Percentiles rank a stretch among this genome's conserved stretches.
Evolutionary conservation across 306 rosid species (phyloP).

Genomic region (Nissolia schottii): DNA sequence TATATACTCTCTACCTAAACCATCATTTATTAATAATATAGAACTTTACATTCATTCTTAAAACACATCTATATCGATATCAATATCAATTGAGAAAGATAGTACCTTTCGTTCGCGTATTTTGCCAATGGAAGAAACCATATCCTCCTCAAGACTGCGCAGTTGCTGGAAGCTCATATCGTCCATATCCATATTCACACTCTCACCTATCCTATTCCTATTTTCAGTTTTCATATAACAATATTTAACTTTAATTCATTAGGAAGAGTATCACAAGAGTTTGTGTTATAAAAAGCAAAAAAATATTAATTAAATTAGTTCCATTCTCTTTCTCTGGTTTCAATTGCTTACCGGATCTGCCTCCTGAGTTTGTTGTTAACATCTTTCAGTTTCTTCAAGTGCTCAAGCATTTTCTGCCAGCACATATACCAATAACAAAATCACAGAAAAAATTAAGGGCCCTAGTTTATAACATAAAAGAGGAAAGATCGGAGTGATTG

Average conservation of each 20-base stretch:
- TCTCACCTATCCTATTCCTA: constrained; percentile 77
- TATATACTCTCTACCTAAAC: too few species aligned
- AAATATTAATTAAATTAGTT: background rate
- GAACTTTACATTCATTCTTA: too few species aligned
- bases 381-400: constrained; percentile 52
- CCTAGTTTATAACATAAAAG: background rate
- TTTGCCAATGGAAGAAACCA: constrained; percentile 36
- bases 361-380: constrained; percentile 58
- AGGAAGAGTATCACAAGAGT: too few species aligned
- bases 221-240: constrained; percentile 1
- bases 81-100: too few species aligned
- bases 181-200: constrained; percentile 56
- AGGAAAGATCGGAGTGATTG: background rate
- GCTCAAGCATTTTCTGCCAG: constrained; percentile 62
- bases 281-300: background rate
- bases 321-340: background rate
- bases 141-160: constrained; percentile 45
- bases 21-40: too few species aligned
- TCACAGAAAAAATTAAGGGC: background rate
- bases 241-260: background rate
- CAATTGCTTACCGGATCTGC: constrained; percentile 68
- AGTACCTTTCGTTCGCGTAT: constrained; percentile 66
- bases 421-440: background rate
- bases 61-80: too few species aligned
- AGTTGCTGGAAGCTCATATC: constrained; percentile 49